Conservation (phyloP, 2,329 filamentous ascomycete genomes). For the Monilinia polystroma region DNA sequence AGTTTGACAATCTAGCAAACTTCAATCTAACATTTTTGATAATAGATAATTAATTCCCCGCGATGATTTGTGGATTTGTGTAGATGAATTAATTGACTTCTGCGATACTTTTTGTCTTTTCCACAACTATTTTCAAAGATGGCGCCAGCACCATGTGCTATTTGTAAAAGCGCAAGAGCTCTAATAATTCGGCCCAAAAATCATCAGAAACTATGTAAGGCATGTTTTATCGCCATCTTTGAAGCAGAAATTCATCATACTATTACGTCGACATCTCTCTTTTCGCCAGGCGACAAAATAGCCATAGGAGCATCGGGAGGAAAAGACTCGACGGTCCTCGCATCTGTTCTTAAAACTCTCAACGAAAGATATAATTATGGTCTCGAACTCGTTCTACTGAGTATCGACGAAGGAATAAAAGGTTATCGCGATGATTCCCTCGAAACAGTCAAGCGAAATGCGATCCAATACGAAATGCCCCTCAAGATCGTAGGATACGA, state of each 20-base stretch:
- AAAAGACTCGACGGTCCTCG: constrained; percentile 95
- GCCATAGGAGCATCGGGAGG: constrained; percentile 96
- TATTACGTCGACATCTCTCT: constrained; percentile 77
- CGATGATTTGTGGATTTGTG: constrained; percentile 6
- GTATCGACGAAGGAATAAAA: constrained; percentile 95
- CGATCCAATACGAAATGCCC: constrained; percentile 84
- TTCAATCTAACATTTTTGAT: constrained; percentile 21
- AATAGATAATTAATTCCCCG: constrained; percentile 15
- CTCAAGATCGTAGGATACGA: constrained; percentile 90
- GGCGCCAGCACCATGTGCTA: constrained; percentile 73
- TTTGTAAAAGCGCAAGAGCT: constrained; percentile 74
- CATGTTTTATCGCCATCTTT: constrained; percentile 83
- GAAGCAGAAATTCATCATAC: constrained; percentile 94
- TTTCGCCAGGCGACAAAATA: constrained; percentile 77
- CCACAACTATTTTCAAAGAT: constrained; percentile 42
- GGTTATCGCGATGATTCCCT: constrained; percentile 95
- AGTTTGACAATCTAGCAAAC: constrained; percentile 26
- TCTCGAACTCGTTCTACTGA: constrained; percentile 80
- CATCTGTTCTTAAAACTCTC: constrained; percentile 89
- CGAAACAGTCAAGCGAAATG: constrained; percentile 94
- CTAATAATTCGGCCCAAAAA: constrained; percentile 94
- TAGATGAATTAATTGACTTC: neutral
- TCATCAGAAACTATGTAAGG: constrained; percentile 85
- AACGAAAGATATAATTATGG: constrained; percentile 89
- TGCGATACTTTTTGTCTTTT: neutral